Percentiles rank a stretch among this genome's conserved stretches.
These are phyloP conservation scores for Aphanomyces astaci DNA, from an alignment of 352 stramenopile species.

Conservation along the genomic window DNA sequence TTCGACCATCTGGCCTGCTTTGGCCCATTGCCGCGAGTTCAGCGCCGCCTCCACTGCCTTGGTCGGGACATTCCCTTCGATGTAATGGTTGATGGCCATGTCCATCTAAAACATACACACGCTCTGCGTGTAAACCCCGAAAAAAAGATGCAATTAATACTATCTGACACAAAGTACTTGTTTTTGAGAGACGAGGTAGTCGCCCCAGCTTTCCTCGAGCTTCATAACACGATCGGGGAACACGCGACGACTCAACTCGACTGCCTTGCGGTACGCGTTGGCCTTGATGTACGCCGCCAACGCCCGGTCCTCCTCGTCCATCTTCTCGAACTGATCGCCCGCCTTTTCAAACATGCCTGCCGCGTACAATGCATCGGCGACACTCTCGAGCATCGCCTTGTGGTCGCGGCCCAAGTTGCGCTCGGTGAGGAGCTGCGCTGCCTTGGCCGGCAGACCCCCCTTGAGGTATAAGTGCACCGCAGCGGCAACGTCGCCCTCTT, in stretches of 20 bases:
- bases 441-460: conserved; percentile 86
- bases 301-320: conserved; percentile 85
- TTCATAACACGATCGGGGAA: conserved; percentile 88
- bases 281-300: conserved; percentile 90
- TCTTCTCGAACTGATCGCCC: conserved; percentile 90
- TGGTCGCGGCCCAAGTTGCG: conserved; percentile 82
- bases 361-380: conserved; percentile 82
- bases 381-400: conserved; percentile 82
- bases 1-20: conserved; percentile 87
- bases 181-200: conserved; percentile 89
- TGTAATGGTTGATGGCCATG: conserved; percentile 96
- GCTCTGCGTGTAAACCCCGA: too few species aligned
- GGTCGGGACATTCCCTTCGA: conserved; percentile 87
- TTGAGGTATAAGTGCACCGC: conserved; percentile 91
- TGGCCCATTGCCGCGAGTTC: conserved; percentile 90
- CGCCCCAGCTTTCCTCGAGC: conserved; percentile 89
- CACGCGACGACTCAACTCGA: conserved; percentile 86
- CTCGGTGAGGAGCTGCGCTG: conserved; percentile 77
- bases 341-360: conserved; percentile 90
- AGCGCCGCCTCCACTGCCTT: conserved; percentile 91
- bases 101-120: too few species aligned
- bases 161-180: conserved; percentile 41
- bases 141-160: too few species aligned
- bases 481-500: conserved; percentile 83
- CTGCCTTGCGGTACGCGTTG: conserved; percentile 87